phyloP scores from a whole-genome alignment of 768 basidiomycete genomes.

The Hebeloma cylindrosporum region DNA sequence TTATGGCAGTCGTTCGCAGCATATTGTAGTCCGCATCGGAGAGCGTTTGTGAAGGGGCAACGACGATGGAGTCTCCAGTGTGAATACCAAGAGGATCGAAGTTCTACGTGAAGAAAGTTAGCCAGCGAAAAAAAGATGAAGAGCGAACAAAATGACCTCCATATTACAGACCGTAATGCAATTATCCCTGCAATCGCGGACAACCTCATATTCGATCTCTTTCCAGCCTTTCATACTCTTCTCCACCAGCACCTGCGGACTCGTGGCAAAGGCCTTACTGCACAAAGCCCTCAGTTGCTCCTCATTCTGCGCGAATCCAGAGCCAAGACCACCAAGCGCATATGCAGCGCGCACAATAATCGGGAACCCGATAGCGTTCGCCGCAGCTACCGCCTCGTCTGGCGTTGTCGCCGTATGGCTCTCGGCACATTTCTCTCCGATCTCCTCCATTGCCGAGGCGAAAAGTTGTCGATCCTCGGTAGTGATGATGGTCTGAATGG shows the following conservation, averaged over 20 bases:
- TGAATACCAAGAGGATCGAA: conserved; percentile 99
- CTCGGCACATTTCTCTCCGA: conserved; percentile 94
- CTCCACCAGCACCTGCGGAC: conserved; percentile 98
- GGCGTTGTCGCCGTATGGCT: conserved; percentile 83
- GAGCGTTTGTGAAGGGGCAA: conserved; percentile 96
- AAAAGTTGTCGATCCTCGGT: conserved; percentile 97
- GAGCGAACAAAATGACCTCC: conserved; percentile 71
- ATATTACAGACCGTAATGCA: conserved; percentile 99
- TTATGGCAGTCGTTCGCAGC: conserved; percentile 97
- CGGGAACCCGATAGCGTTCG: conserved; percentile 84
- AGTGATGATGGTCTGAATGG: conserved; percentile 94
- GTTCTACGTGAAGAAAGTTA: conserved; percentile 58
- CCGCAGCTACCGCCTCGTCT: conserved; percentile 84
- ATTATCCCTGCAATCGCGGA: conserved; percentile 95
- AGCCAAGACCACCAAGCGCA: conserved; percentile 93
- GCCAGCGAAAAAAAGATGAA: not conserved
- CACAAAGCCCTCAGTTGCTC: conserved; percentile 86
- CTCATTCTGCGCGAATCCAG: conserved; percentile 95
- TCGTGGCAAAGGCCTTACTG: conserved; percentile 94
- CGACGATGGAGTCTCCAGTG: conserved; percentile 97
- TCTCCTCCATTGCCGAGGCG: conserved; percentile 90
- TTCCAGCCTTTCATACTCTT: conserved; percentile 99
- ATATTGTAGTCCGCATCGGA: conserved; percentile 99
- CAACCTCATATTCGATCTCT: conserved; percentile 99
- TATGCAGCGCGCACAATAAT: conserved; percentile 97